Evolutionary conservation across 192 early-diverging fungal genomes (phyloP).

Genomic region (Mortierella claussenii): DNA sequence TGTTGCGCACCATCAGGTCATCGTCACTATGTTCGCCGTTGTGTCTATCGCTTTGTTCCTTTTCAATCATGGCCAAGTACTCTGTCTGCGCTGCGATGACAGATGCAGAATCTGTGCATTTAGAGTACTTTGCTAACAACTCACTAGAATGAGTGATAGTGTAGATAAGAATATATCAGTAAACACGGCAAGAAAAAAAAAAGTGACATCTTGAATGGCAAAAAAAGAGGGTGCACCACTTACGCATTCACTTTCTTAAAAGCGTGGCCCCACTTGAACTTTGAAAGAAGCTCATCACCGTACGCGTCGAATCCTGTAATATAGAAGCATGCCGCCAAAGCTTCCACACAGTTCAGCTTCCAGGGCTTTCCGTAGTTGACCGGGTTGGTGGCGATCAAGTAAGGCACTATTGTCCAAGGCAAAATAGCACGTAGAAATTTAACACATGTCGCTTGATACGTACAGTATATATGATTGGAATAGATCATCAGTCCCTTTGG

Average conservation of each 20-base stretch:
- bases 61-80: conserved; percentile 81
- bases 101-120: conserved; percentile 77
- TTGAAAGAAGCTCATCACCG: conserved; percentile 79
- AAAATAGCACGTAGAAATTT: too few relatives aligned
- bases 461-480: neutral
- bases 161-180: neutral
- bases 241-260: conserved; percentile 91
- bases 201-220: too few relatives aligned
- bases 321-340: conserved; percentile 93
- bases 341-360: conserved; percentile 98
- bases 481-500: conserved; percentile 1
- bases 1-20: conserved; percentile 60
- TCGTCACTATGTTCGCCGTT: conserved; percentile 58
- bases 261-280: conserved; percentile 96
- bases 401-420: too few relatives aligned
- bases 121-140: conserved; percentile 78
- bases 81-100: conserved; percentile 83
- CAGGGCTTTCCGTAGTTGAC: conserved; percentile 98
- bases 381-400: conserved; percentile 94
- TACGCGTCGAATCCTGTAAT: conserved; percentile 80
- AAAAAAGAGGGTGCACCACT: conserved; percentile 4
- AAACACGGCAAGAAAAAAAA: neutral
- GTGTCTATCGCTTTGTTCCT: conserved; percentile 65
- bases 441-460: too few relatives aligned
- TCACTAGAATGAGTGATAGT: conserved; percentile 56